Conservation (phyloP, 345 rosid genomes). For the Mallotus nudiflorus region DNA sequence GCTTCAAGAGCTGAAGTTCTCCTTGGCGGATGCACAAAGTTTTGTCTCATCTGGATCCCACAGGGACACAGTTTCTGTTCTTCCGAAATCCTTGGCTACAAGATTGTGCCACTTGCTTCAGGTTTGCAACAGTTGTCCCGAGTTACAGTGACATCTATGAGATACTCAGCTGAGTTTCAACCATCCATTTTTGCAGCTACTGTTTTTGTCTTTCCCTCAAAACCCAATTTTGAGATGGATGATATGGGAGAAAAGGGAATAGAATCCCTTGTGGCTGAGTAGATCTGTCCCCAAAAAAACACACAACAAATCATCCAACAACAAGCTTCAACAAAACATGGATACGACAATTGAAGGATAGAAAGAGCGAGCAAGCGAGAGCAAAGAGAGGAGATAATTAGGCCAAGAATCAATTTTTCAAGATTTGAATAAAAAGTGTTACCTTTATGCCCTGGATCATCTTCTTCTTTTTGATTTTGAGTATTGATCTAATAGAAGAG, state of each 20-base stretch:
- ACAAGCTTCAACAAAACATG: too few relatives aligned
- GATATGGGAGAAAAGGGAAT: slow-evolving; percentile 23
- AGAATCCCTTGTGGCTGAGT: slow-evolving; percentile 16
- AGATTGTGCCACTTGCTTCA: slow-evolving; percentile 76
- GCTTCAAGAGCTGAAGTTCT: slow-evolving; percentile 86
- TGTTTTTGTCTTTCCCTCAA: slow-evolving; percentile 70
- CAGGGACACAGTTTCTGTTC: slow-evolving; percentile 59
- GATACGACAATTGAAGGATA: too few relatives aligned
- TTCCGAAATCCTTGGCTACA: slow-evolving; percentile 66
- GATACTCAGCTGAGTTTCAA: slow-evolving; percentile 78
- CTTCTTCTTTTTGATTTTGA: too few relatives aligned
- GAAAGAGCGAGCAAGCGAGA: too few relatives aligned
- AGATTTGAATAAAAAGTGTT: too few relatives aligned
- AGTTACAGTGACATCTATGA: slow-evolving; percentile 54
- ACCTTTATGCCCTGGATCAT: too few relatives aligned
- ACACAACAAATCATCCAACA: too few relatives aligned
- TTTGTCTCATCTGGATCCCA: slow-evolving; percentile 81
- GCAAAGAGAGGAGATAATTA: too few relatives aligned
- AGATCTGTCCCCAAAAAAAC: not conserved
- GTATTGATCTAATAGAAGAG: too few relatives aligned
- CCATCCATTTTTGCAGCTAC: slow-evolving; percentile 62
- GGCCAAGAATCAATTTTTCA: too few relatives aligned
- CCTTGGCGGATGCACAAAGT: slow-evolving; percentile 75
- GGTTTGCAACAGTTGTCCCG: slow-evolving; percentile 85
- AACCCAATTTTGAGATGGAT: slow-evolving; percentile 44